These are phyloP conservation scores for Entomortierella beljakovae DNA, from an alignment of 192 early-diverging fungal species.

Conservation along the genomic window DNA sequence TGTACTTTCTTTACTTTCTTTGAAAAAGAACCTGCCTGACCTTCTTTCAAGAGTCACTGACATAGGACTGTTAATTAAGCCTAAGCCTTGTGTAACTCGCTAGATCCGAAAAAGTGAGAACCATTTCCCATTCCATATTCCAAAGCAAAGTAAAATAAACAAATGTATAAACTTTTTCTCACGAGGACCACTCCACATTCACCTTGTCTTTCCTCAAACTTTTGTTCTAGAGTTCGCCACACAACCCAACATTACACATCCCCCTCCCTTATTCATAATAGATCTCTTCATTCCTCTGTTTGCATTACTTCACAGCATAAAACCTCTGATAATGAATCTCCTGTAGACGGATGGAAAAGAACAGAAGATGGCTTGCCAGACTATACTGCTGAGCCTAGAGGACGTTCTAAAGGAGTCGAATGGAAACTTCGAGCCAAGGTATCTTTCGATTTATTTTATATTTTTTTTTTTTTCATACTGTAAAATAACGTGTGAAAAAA, in stretches of 20 bases:
- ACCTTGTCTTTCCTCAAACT: slow-evolving; percentile 4
- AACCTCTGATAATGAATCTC: background rate
- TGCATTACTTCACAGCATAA: slow-evolving; percentile 16
- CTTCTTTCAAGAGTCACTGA: too few relatives aligned
- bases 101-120: too few relatives aligned
- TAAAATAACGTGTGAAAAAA: background rate
- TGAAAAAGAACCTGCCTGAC: too few relatives aligned
- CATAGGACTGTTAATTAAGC: too few relatives aligned
- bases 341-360: slow-evolving; percentile 41
- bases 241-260: background rate
- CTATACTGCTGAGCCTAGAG: slow-evolving; percentile 49
- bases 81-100: too few relatives aligned
- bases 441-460: background rate
- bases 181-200: too few relatives aligned
- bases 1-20: too few relatives aligned
- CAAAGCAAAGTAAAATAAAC: too few relatives aligned
- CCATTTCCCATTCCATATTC: too few relatives aligned
- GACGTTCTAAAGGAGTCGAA: slow-evolving; percentile 50
- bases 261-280: background rate
- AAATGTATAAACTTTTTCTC: too few relatives aligned
- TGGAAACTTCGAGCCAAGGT: slow-evolving; percentile 55
- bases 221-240: background rate
- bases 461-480: too few relatives aligned
- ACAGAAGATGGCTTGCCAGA: slow-evolving; percentile 46
- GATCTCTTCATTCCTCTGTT: slow-evolving; percentile 6